phyloP scores from a whole-genome alignment of 164 flowering plant species.

The Protea cynaroides region DNA sequence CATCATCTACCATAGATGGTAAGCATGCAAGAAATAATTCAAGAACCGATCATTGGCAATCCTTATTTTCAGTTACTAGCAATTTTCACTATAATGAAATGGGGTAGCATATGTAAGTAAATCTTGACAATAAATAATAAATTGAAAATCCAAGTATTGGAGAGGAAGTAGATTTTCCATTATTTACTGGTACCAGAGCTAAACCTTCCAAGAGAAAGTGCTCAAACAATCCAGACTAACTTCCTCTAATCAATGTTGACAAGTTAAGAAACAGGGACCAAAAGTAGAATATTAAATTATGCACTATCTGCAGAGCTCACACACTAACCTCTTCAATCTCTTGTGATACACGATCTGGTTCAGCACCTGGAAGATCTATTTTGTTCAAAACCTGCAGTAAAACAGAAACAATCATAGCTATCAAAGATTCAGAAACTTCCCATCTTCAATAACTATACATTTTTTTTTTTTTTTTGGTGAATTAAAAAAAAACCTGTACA shows the following conservation, averaged over 20 bases:
- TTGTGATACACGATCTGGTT: slow-evolving; percentile 63
- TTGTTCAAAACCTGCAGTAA: slow-evolving; percentile 81
- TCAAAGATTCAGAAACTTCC: too few relatives aligned
- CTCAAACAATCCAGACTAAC: not conserved
- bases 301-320: not conserved
- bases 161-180: not conserved
- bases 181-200: not conserved
- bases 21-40: not conserved
- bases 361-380: slow-evolving; percentile 99
- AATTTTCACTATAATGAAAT: not conserved
- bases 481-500: too few relatives aligned
- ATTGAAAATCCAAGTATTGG: not conserved
- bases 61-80: not conserved
- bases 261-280: not conserved
- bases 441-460: too few relatives aligned
- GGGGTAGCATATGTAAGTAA: not conserved
- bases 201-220: not conserved
- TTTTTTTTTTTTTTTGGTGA: too few relatives aligned
- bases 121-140: not conserved
- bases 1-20: not conserved
- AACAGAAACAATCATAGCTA: not conserved
- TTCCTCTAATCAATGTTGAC: slow-evolving; percentile 1
- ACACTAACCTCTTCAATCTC: slow-evolving; percentile 96
- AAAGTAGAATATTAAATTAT: slow-evolving; percentile 5
- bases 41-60: not conserved